These are phyloP conservation scores for Xylariaceae sp. DNA, from an alignment of 2,329 filamentous ascomycete genomes.

Conservation along the genomic window DNA sequence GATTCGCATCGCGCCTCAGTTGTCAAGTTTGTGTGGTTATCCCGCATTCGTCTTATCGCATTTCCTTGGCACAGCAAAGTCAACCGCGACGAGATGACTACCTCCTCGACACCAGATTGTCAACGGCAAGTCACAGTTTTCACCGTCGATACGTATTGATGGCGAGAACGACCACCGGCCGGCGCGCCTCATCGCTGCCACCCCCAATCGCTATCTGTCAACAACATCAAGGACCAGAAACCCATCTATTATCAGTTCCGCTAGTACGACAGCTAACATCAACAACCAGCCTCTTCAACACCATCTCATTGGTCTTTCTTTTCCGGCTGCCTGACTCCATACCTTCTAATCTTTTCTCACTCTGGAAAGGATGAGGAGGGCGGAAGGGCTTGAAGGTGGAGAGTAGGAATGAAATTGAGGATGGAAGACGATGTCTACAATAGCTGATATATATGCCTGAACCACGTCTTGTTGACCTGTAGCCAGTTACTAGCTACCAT, in stretches of 20 bases:
- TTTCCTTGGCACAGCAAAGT: slow-evolving; percentile 21
- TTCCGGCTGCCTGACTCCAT: slow-evolving; percentile 4
- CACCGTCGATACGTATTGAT: slow-evolving; percentile 25
- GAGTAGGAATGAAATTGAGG: slow-evolving; percentile 4
- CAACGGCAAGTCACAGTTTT: not conserved
- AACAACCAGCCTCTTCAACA: slow-evolving; percentile 7
- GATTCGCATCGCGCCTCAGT: slow-evolving; percentile 18
- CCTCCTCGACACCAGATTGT: slow-evolving; percentile 3
- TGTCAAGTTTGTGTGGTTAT: slow-evolving; percentile 26
- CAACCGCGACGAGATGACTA: slow-evolving; percentile 11
- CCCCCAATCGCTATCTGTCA: slow-evolving; percentile 31
- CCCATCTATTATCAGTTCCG: slow-evolving; percentile 6
- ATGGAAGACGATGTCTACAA: slow-evolving; percentile 12
- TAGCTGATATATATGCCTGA: slow-evolving; percentile 18
- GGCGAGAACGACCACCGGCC: slow-evolving; percentile 30
- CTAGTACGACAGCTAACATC: slow-evolving; percentile 19
- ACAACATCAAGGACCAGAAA: slow-evolving; percentile 16
- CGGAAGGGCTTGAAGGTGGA: slow-evolving; percentile 2
- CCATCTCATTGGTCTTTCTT: slow-evolving; percentile 1
- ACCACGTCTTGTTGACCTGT: slow-evolving; percentile 15
- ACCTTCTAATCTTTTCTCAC: not conserved
- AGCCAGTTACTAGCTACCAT: slow-evolving; percentile 8
- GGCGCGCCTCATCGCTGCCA: slow-evolving; percentile 33
- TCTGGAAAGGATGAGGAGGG: not conserved
- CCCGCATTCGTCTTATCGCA: slow-evolving; percentile 26